phyloP scores from a whole-genome alignment of 257 asterid species.

The Lycium barbarum region DNA sequence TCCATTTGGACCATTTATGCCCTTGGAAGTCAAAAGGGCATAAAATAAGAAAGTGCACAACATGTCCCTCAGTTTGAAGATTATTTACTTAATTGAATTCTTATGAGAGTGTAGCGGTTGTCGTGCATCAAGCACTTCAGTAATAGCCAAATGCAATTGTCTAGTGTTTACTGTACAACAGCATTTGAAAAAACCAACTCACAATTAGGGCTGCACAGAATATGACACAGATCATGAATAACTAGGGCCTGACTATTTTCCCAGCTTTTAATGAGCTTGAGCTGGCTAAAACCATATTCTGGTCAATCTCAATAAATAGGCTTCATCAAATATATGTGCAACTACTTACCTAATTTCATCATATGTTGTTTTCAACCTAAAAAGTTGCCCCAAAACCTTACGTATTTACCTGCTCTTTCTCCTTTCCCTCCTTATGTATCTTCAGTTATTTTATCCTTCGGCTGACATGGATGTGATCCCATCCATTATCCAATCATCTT shows the following conservation, averaged over 20 bases:
- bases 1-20: background rate
- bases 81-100: background rate
- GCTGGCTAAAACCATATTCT: background rate
- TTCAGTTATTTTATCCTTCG: background rate
- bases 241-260: background rate
- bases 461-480: background rate
- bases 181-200: background rate
- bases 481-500: conserved; percentile 3
- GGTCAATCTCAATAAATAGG: background rate
- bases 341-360: background rate
- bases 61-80: background rate
- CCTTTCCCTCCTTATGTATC: background rate
- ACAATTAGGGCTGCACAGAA: background rate
- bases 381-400: background rate
- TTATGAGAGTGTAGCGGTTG: background rate
- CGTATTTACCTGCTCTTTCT: background rate
- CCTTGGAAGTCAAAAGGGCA: background rate
- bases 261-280: background rate
- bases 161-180: conserved; percentile 2
- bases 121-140: background rate
- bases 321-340: background rate
- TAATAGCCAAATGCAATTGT: background rate
- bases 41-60: background rate
- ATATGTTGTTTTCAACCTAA: conserved; percentile 6
- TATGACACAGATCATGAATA: background rate